A percentile compares a stretch with the other conserved stretches of the same genome.
phyloP scores from a whole-genome alignment of 2,329 filamentous ascomycete species.

The Cytospora piceicola region DNA sequence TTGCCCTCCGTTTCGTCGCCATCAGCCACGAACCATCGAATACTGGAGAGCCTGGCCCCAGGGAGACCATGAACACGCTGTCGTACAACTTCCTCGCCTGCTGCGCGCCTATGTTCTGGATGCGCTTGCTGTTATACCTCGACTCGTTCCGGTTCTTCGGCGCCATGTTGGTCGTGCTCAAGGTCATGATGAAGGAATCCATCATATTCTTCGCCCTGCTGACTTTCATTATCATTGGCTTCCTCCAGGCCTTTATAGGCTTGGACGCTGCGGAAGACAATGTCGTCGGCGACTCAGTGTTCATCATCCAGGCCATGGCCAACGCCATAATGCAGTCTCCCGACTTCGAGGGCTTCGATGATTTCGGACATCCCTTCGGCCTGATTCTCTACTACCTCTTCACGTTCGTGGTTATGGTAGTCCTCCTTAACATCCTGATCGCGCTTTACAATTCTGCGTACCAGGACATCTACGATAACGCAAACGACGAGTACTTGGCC shows the following conservation, averaged over 20 bases:
- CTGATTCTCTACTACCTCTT: constrained; percentile 97
- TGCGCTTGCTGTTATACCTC: constrained; percentile 85
- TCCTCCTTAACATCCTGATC: constrained; percentile 94
- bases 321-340: constrained; percentile 92
- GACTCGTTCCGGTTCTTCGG: constrained; percentile 96
- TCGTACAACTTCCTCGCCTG: constrained; percentile 96
- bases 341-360: constrained; percentile 86
- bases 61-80: constrained; percentile 72
- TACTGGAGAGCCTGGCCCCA: constrained; percentile 44
- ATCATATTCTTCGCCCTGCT: constrained; percentile 96
- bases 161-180: constrained; percentile 95
- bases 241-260: constrained; percentile 92
- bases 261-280: constrained; percentile 82
- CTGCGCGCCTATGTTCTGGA: constrained; percentile 96
- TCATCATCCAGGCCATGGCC: constrained; percentile 80
- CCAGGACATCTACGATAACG: constrained; percentile 90
- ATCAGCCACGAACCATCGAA: constrained; percentile 59
- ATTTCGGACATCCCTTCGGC: constrained; percentile 90
- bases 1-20: constrained; percentile 79
- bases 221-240: constrained; percentile 79
- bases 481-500: constrained; percentile 92
- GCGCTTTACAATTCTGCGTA: constrained; percentile 97
- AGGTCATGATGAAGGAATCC: constrained; percentile 92
- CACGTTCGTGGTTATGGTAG: constrained; percentile 92
- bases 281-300: constrained; percentile 67